phyloP scores from a whole-genome alignment of 805 yeast genomes.

The Diddensiella caesifluorescens region DNA sequence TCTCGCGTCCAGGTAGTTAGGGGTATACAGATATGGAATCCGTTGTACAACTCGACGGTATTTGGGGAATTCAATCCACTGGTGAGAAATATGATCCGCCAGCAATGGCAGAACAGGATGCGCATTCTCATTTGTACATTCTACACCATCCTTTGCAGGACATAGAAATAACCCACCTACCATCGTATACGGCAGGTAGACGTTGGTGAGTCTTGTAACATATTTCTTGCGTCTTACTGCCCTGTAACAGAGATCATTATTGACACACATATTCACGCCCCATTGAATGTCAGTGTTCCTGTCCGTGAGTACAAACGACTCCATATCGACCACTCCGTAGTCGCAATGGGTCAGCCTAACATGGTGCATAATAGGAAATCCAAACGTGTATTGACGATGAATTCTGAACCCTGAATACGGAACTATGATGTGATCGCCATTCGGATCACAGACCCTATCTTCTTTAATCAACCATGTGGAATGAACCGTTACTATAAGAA shows the following conservation, averaged over 20 bases:
- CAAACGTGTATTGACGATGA: slow-evolving; percentile 43
- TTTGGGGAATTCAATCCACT: slow-evolving; percentile 37
- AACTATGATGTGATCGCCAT: slow-evolving; percentile 24
- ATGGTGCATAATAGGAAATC: slow-evolving; percentile 40
- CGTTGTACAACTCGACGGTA: slow-evolving; percentile 35
- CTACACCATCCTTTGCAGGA: slow-evolving; percentile 28
- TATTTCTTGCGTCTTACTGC: slow-evolving; percentile 56
- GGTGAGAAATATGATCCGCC: slow-evolving; percentile 49
- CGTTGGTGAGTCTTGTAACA: slow-evolving; percentile 39
- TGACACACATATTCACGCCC: slow-evolving; percentile 31
- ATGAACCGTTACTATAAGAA: too few species aligned
- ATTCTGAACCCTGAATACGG: slow-evolving; percentile 55
- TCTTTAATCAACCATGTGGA: slow-evolving; percentile 28
- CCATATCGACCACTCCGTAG: slow-evolving; percentile 44
- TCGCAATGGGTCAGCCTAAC: slow-evolving; percentile 48
- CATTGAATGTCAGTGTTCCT: slow-evolving; percentile 43
- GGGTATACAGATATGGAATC: slow-evolving; percentile 56
- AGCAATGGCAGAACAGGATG: slow-evolving; percentile 51
- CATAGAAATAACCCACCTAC: slow-evolving; percentile 62
- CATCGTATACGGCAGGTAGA: slow-evolving; percentile 53
- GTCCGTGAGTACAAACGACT: slow-evolving; percentile 33
- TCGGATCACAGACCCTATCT: slow-evolving; percentile 36
- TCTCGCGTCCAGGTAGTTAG: slow-evolving; percentile 33
- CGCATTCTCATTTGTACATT: slow-evolving; percentile 25
- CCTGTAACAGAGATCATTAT: slow-evolving; percentile 42